phyloP scores from a whole-genome alignment of 495 filamentous ascomycete species.

The Rostrohypoxylon terebratum region DNA sequence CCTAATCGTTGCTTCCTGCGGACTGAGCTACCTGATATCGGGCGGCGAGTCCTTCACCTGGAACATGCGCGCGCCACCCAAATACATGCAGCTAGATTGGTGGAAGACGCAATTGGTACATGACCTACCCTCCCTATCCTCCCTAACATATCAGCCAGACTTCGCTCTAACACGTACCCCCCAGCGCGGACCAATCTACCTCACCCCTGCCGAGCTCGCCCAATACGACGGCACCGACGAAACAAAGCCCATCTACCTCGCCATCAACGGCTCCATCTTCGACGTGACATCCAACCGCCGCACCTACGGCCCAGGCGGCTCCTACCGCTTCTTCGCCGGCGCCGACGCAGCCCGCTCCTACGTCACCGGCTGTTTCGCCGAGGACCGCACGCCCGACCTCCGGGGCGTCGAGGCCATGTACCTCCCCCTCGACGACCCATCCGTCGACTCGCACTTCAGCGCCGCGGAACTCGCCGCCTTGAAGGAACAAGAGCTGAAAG shows the following conservation, averaged over 20 bases:
- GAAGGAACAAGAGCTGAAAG: conserved; percentile 62
- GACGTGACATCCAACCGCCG: conserved; percentile 81
- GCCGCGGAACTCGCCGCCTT: conserved; percentile 65
- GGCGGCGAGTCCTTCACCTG: conserved; percentile 70
- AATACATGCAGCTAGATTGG: conserved; percentile 71
- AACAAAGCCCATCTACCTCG: conserved; percentile 84
- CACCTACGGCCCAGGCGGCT: conserved; percentile 90
- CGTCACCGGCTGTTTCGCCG: conserved; percentile 95
- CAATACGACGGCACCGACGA: conserved; percentile 83
- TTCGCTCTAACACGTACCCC: conserved; percentile 16
- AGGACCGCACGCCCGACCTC: conserved; percentile 84
- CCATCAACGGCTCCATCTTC: conserved; percentile 93
- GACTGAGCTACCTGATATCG: conserved; percentile 85
- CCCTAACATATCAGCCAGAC: not conserved
- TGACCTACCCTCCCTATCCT: conserved; percentile 2
- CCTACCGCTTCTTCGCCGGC: conserved; percentile 89
- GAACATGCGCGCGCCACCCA: conserved; percentile 69
- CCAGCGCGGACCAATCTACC: conserved; percentile 58
- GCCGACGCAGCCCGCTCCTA: conserved; percentile 88
- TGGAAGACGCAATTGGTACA: conserved; percentile 73
- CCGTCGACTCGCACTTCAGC: conserved; percentile 62
- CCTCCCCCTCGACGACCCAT: conserved; percentile 76
- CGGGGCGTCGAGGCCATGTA: conserved; percentile 90
- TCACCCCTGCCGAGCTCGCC: conserved; percentile 79
- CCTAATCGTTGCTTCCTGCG: conserved; percentile 73